Evolutionary conservation across 805 yeast species (phyloP).

Genomic region (Groenewaldozyma tartarivorans): DNA sequence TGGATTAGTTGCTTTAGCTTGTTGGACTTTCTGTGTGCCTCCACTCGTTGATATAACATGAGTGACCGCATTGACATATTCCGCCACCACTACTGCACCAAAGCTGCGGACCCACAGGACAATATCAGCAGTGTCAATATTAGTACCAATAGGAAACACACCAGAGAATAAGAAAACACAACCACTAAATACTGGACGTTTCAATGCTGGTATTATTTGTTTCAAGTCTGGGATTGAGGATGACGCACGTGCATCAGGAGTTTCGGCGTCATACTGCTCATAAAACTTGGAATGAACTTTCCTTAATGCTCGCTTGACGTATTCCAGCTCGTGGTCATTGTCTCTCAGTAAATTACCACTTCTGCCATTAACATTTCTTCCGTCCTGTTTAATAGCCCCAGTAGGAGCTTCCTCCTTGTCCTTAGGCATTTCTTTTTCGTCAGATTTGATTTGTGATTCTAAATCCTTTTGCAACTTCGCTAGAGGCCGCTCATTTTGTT

Average conservation of each 20-base stretch:
- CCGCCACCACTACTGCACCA: slow-evolving; percentile 77
- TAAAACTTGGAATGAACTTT: slow-evolving; percentile 64
- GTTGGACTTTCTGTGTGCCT: slow-evolving; percentile 74
- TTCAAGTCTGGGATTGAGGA: slow-evolving; percentile 23
- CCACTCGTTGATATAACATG: slow-evolving; percentile 80
- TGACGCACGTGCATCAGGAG: neutral
- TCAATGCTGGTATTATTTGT: slow-evolving; percentile 53
- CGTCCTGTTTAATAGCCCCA: no score
- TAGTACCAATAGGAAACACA: slow-evolving; percentile 74
- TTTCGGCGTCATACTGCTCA: slow-evolving; percentile 30
- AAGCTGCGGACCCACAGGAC: slow-evolving; percentile 88
- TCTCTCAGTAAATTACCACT: slow-evolving; percentile 46
- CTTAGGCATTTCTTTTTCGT: slow-evolving; percentile 4
- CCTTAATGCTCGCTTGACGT: slow-evolving; percentile 51
- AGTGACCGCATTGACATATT: slow-evolving; percentile 64
- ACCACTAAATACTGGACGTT: slow-evolving; percentile 54
- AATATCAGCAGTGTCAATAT: slow-evolving; percentile 67
- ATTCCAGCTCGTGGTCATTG: slow-evolving; percentile 68
- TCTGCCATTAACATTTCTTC: no score
- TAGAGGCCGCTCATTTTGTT: slow-evolving; percentile 72
- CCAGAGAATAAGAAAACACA: slow-evolving; percentile 76
- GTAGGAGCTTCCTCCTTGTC: neutral
- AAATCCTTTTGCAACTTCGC: slow-evolving; percentile 73
- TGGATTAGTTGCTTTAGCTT: slow-evolving; percentile 51
- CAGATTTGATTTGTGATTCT: slow-evolving; percentile 8